Evolutionary conservation across 129 eudicot species (phyloP).

Genomic region (Cynara cardunculus): DNA sequence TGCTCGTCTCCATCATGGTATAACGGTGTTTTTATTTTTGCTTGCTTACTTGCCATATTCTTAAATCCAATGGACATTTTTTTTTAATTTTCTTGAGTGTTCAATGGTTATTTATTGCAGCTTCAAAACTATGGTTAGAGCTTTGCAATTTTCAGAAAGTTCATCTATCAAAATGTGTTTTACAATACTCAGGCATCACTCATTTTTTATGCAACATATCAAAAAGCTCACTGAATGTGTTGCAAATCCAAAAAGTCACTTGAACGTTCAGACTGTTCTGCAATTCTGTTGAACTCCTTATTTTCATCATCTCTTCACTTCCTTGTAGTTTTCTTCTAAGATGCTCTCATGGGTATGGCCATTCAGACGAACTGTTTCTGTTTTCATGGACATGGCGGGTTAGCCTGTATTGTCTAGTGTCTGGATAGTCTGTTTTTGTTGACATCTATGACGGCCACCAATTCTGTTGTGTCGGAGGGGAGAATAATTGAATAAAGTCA

Average conservation of each 20-base stretch:
- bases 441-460: neutral
- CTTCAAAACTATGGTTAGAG: neutral
- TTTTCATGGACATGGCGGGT: neutral
- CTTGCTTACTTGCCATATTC: neutral
- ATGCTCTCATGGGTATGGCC: neutral
- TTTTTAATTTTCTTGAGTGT: neutral
- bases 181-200: neutral
- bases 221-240: neutral
- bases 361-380: neutral
- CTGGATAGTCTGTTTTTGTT: neutral
- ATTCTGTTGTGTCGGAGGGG: neutral
- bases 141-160: neutral
- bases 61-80: neutral
- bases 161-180: neutral
- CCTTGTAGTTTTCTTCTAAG: neutral
- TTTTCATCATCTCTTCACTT: neutral
- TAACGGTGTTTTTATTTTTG: neutral
- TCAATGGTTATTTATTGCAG: neutral
- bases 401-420: neutral
- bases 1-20: neutral
- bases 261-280: neutral
- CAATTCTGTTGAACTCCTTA: neutral
- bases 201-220: neutral
- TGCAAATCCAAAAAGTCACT: neutral
- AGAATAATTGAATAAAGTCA: neutral